Conservation (phyloP, 257 asterid species). For the Forsythia suspensa region DNA sequence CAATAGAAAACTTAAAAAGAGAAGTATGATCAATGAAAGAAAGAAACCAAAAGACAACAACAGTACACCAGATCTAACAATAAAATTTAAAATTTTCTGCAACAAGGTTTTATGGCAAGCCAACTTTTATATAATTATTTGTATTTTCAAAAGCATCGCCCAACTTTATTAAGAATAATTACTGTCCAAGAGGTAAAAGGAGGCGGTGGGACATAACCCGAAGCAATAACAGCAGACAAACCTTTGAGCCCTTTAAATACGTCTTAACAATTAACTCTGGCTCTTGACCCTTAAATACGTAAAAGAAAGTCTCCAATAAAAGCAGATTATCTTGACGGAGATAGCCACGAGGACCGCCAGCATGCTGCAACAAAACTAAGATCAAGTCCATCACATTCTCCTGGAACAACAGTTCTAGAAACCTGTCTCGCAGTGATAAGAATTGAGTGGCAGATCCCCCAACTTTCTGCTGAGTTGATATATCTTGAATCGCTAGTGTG, state of each 20-base stretch:
- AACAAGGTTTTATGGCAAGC: neutral
- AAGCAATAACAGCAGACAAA: conserved; percentile 29
- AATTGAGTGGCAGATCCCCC: conserved; percentile 74
- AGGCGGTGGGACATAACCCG: neutral
- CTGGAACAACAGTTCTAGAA: conserved; percentile 65
- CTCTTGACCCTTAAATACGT: conserved; percentile 83
- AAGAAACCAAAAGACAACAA: neutral
- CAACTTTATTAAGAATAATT: neutral
- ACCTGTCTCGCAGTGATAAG: conserved; percentile 71
- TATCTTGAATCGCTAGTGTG: conserved; percentile 82
- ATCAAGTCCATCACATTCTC: conserved; percentile 95
- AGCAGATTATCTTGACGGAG: conserved; percentile 91
- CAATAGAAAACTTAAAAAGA: neutral
- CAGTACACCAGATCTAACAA: neutral
- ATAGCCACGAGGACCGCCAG: conserved; percentile 68
- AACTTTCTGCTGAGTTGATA: conserved; percentile 75
- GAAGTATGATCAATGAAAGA: neutral
- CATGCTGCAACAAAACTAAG: conserved; percentile 73
- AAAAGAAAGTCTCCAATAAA: conserved; percentile 70
- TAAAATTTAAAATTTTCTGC: neutral
- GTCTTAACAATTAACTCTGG: conserved; percentile 78
- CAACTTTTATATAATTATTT: conserved; percentile 1
- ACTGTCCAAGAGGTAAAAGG: neutral
- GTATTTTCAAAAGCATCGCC: conserved; percentile 1
- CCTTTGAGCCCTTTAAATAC: conserved; percentile 62